phyloP scores from a whole-genome alignment of 345 rosid species.

The Viola odorata region DNA sequence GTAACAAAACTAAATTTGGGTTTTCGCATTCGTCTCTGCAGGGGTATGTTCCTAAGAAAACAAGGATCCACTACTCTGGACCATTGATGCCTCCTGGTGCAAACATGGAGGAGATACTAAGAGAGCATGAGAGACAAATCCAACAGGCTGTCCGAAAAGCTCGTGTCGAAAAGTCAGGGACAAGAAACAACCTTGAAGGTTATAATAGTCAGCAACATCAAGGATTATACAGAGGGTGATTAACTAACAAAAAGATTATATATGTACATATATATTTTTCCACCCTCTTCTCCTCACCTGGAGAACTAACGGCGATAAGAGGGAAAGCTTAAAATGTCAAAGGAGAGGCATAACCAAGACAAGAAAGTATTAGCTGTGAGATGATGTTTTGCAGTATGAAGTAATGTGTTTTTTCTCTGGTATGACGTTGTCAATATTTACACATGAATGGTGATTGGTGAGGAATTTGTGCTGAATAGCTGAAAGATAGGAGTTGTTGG shows the following conservation, averaged over 20 bases:
- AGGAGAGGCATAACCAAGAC: too few species aligned
- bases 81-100: conserved; percentile 90
- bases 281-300: background rate
- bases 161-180: conserved; percentile 50
- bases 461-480: conserved; percentile 15
- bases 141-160: conserved; percentile 88
- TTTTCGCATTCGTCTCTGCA: conserved; percentile 23
- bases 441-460: conserved; percentile 4
- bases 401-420: background rate
- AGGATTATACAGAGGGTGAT: conserved; percentile 16
- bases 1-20: background rate
- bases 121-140: conserved; percentile 87
- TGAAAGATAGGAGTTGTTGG: background rate
- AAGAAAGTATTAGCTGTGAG: background rate
- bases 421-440: background rate
- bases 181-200: conserved; percentile 34
- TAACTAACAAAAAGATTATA: too few species aligned
- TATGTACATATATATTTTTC: too few species aligned
- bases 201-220: conserved; percentile 18
- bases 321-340: too few species aligned
- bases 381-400: conserved; percentile 1
- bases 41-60: conserved; percentile 61
- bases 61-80: conserved; percentile 77
- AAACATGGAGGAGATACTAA: conserved; percentile 75
- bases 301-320: too few species aligned